Base-by-base conservation (phyloP, 176 grass and related monocot genomes). In the Canna indica region DNA sequence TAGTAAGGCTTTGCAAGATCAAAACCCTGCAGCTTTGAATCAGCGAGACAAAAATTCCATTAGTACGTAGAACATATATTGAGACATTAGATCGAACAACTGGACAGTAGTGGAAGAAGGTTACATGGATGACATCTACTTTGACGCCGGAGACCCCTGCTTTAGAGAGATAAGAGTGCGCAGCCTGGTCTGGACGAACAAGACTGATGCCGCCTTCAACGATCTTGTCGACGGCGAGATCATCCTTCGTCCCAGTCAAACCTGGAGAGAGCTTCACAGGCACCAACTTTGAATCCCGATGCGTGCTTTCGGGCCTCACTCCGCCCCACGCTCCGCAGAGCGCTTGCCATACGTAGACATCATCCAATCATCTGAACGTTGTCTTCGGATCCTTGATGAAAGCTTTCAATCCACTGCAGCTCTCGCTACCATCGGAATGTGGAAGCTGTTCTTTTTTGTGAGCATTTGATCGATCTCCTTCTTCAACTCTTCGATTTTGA, bases 271-370 rank as follows among this genome's bases (percentile, higher is more conserved):
- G 15, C 25, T 77, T 77, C 0, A 42, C 75, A 0, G 75, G 47
- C 32, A 58, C 35, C 14, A 77, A 3, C 32, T 22, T 44, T 0
- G 64, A 38, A 24, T 77, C 34, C 14, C 58, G 48, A 7, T 77
- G 75, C 1, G 75, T 57, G 36, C 13, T 25, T 4, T 64, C 75
- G 5, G 75, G 75, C 35, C 32, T 54, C 22, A 77, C 75, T n/a
- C 75, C 75, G 3, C 75, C 75, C 75, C 75, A 77, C 20, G 75
- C 75, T 42, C 75, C 75, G 34, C 75, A 77, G 26, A 77, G 75
- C 12, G 75, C 75, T 42, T 77, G 75, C 75, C 75, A 77, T 8
- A 69, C 64, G 20, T 58, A 77, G 47, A 77, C 64, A 77, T 77
- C 75, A 42, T 77, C 75, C 33, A 77, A 17, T 10, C 48, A 63